Evolutionary conservation across 2,329 filamentous ascomycete species (phyloP), one percentile per base, ranked within the genome.

Genomic region (Parasarocladium wereldwijsianum): DNA sequence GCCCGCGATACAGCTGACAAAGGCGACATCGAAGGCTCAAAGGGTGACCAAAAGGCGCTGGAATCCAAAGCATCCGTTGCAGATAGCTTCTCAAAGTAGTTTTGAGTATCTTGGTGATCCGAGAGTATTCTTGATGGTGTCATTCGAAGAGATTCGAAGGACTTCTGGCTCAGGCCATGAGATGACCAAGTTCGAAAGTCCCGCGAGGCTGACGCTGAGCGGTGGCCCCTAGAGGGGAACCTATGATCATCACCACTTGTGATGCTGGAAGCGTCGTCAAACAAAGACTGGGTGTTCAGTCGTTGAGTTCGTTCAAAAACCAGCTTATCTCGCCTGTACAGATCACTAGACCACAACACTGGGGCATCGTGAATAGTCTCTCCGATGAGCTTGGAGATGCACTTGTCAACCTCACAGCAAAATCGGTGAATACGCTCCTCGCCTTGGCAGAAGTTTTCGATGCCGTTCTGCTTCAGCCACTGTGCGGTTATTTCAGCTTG

Each of bases 361-460:
- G 87, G 85, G 1, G 81, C 82, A 21, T 93, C 82, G 36, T 80
- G 64, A 37, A 93, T 75, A 26, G 74, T 84, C 35, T 92, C 82
- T 17, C 83, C 84, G 17, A 93, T 77, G 6, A 96, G 62, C 47
- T 84, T 85, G 40, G 74, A 78, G 38, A 93, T 77, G 45, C 84
- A 93, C 37, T 73, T 79, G 43, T 87, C 80, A 17, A 96, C 70
- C 49, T 96, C 90, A 40, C 85, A 80, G 46, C 79, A 90, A 51
- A 98, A 90, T 8, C 86, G 75, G 49, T 96, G 90, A 20, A 98
- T 87, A 29, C 90, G 65, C 54, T 98, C 90, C 49, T 98, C 90
- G 5, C 87, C 90, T 41, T 76, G 78, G 54, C 90, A 98, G 41
- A 96, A 87, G 45, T 93, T 93, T 49, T 92, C 84, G 18, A 96